These are phyloP conservation scores for Daucus carota DNA, from an alignment of 129 eudicot genomes.

Conservation along the genomic window DNA sequence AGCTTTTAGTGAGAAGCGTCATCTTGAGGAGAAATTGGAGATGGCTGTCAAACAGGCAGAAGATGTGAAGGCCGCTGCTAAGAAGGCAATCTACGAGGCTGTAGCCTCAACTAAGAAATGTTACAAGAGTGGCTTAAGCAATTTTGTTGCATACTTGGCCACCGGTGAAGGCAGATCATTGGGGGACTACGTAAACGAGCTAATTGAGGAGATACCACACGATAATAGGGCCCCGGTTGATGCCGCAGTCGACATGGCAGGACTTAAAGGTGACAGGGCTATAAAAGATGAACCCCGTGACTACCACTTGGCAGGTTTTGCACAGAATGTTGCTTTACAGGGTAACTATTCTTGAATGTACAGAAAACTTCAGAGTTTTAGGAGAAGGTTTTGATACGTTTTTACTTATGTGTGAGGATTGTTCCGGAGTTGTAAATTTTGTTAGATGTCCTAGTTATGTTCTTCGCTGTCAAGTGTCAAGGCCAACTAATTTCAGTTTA, in stretches of 20 bases:
- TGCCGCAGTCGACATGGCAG: neutral
- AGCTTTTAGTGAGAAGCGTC: neutral
- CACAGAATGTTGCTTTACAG: constrained; percentile 15
- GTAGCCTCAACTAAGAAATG: neutral
- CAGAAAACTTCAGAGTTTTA: no score
- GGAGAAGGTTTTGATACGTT: no score
- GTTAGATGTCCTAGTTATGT: no score
- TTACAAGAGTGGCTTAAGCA: neutral
- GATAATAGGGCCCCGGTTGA: neutral
- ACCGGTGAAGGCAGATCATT: neutral
- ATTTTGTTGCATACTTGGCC: neutral
- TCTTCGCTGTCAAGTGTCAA: no score
- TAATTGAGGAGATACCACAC: neutral
- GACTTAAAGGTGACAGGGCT: neutral
- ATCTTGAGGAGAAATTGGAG: neutral
- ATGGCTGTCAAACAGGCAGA: constrained; percentile 2
- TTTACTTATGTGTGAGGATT: no score
- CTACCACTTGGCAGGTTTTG: constrained; percentile 19
- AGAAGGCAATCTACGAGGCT: neutral
- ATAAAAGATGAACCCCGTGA: constrained; percentile 15
- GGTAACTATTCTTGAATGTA: constrained; percentile 8
- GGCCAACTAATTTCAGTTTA: no score
- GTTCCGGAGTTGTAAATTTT: no score
- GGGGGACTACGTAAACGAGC: neutral
- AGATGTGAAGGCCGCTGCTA: neutral